A percentile compares a stretch with the other conserved stretches of the same genome.
These are phyloP conservation scores for Nannochloropsis salina DNA, from an alignment of 108 stramenopile species.

Conservation along the genomic window DNA sequence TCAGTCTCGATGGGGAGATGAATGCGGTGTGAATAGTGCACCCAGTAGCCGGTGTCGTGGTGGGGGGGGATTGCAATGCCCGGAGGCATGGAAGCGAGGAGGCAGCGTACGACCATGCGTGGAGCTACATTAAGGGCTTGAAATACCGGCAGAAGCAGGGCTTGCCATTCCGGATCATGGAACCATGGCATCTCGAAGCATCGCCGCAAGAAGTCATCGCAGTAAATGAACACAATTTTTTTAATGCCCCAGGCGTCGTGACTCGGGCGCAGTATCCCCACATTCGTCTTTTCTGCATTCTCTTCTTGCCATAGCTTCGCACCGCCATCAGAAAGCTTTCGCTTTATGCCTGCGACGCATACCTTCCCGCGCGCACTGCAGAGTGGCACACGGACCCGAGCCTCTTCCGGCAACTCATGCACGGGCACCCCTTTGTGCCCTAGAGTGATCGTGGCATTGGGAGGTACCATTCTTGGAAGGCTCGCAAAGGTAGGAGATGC, in stretches of 20 bases:
- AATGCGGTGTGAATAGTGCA: slow-evolving; percentile 79
- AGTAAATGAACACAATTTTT: slow-evolving; percentile 87
- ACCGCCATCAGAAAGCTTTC: neutral
- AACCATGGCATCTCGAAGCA: slow-evolving; percentile 85
- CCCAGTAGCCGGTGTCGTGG: slow-evolving; percentile 97
- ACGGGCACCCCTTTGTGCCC: neutral
- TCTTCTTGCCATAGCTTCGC: slow-evolving; percentile 1
- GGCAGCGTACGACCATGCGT: slow-evolving; percentile 68
- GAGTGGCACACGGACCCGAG: neutral
- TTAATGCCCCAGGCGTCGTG: slow-evolving; percentile 96
- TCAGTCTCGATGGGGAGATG: slow-evolving; percentile 81
- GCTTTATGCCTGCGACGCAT: neutral
- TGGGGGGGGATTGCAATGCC: slow-evolving; percentile 89
- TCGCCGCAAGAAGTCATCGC: slow-evolving; percentile 84
- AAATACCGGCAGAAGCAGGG: slow-evolving; percentile 70
- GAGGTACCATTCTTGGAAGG: neutral
- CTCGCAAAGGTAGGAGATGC: neutral
- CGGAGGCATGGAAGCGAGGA: slow-evolving; percentile 87
- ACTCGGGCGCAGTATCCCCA: slow-evolving; percentile 69
- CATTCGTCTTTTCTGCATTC: slow-evolving; percentile 60
- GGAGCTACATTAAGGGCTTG: slow-evolving; percentile 55
- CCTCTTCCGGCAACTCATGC: neutral
- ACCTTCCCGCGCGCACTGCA: neutral
- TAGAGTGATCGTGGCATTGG: neutral
- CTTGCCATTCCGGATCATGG: slow-evolving; percentile 54